phyloP scores from a whole-genome alignment of 495 filamentous ascomycete genomes.

The Aspergillus leporis region DNA sequence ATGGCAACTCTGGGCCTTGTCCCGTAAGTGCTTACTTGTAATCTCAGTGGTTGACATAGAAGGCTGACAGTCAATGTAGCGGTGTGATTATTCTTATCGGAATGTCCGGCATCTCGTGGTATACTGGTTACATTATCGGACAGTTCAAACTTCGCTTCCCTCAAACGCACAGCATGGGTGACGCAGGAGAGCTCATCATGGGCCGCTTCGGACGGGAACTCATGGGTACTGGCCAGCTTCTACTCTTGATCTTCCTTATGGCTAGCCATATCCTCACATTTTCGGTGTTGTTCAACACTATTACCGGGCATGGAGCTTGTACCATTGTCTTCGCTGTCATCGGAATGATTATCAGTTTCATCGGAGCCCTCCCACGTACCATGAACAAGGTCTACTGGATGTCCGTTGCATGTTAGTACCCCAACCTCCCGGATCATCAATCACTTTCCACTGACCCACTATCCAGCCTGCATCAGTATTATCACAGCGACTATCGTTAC shows the following conservation, averaged over 20 bases:
- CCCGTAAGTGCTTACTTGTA: slow-evolving; percentile 28
- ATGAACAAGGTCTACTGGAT: slow-evolving; percentile 58
- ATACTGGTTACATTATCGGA: slow-evolving; percentile 38
- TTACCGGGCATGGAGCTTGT: slow-evolving; percentile 65
- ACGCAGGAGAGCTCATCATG: slow-evolving; percentile 67
- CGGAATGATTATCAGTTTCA: slow-evolving; percentile 61
- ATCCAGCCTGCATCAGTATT: slow-evolving; percentile 57
- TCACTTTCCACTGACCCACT: not conserved
- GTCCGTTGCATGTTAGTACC: slow-evolving; percentile 55
- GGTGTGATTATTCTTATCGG: slow-evolving; percentile 56
- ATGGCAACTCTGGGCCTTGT: slow-evolving; percentile 65
- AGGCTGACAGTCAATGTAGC: slow-evolving; percentile 7
- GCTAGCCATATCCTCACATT: slow-evolving; percentile 71
- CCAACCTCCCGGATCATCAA: not conserved
- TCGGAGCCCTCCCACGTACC: slow-evolving; percentile 65
- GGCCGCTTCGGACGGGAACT: slow-evolving; percentile 64
- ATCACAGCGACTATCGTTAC: slow-evolving; percentile 66
- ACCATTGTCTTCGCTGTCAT: slow-evolving; percentile 66
- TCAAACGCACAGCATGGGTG: slow-evolving; percentile 66
- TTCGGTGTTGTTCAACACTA: slow-evolving; percentile 61
- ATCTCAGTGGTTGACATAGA: not conserved
- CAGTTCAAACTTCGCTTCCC: slow-evolving; percentile 39
- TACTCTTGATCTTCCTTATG: slow-evolving; percentile 73
- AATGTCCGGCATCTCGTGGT: slow-evolving; percentile 65
- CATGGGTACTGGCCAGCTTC: slow-evolving; percentile 58